Base-by-base conservation (phyloP, 1,284 basidiomycete genomes). In the Inonotus obliquus region DNA sequence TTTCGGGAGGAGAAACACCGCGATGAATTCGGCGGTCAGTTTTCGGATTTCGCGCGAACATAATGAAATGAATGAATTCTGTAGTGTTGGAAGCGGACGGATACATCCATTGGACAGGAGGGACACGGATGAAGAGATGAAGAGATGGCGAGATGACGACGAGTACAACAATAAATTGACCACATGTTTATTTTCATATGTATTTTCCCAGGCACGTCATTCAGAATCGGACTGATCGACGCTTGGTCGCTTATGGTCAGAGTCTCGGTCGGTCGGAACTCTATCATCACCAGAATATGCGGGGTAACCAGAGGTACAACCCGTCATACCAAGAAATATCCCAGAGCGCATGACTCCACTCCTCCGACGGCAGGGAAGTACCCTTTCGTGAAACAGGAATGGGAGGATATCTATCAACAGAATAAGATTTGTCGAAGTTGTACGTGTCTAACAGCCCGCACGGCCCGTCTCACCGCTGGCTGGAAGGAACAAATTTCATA, bases 101-200 rank as follows among this genome's bases (percentile, higher is more conserved):
- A 45, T 13, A 21, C 41, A 45, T n/a, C 21, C 41, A 13, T 14
- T n/a, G 4, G 41, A 14, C 41, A 45, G 14, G 14, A 14, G 4
- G 13, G 21, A 14, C 4, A 45, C 41, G 14, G 32, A 32, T 32
- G 32, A 32, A 32, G 9, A 32, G 32, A 32, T 32, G 32, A 32
- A 9, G 9, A 32, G 32, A 4, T 9, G 32, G n/a, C 32, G 17
- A 9, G 51, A 54, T 39, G 39, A 38, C 11, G 53, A 41, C 7
- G 17, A 54, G 35, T 35, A 29, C 4, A 54, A 29, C 5, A 37
- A 37, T 14, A 23, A 37, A 29, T 35, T 52, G 51, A 52, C 51
- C 27, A n/a, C 4, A 32, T 52, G 51, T 52, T 27, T 52, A 52
- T 52, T 52, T 52, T 52, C 51, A 52, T 52, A 52, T 52, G 29